phyloP scores from a whole-genome alignment of 2,329 filamentous ascomycete genomes.

The Leptoxyphium fumago region DNA sequence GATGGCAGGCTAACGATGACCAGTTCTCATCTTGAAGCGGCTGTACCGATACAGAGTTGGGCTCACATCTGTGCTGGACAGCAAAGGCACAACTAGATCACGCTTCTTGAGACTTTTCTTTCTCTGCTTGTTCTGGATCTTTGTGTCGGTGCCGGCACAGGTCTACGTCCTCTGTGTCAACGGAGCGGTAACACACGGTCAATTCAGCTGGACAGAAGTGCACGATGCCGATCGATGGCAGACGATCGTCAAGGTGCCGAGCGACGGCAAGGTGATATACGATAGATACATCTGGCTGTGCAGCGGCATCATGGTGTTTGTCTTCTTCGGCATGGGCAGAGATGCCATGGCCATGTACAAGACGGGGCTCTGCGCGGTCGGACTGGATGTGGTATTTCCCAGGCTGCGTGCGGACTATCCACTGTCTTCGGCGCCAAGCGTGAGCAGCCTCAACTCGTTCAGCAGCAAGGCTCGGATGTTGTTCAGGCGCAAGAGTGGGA shows the following conservation, averaged over 20 bases:
- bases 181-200: slow-evolving; percentile 11
- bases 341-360: slow-evolving; percentile 45
- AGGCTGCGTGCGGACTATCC: neutral
- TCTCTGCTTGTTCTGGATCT: slow-evolving; percentile 36
- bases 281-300: slow-evolving; percentile 45
- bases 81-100: slow-evolving; percentile 39
- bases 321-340: slow-evolving; percentile 49
- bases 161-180: slow-evolving; percentile 36
- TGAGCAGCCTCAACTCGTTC: slow-evolving; percentile 9
- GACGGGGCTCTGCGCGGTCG: slow-evolving; percentile 27
- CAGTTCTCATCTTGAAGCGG: slow-evolving; percentile 46
- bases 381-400: slow-evolving; percentile 20
- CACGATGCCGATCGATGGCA: slow-evolving; percentile 37
- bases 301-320: slow-evolving; percentile 41
- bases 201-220: slow-evolving; percentile 34
- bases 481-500: slow-evolving; percentile 6
- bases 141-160: slow-evolving; percentile 39
- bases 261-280: slow-evolving; percentile 30
- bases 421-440: neutral
- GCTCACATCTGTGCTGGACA: slow-evolving; percentile 41
- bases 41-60: slow-evolving; percentile 44
- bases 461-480: slow-evolving; percentile 15
- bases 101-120: slow-evolving; percentile 48
- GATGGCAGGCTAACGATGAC: neutral
- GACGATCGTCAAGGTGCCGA: slow-evolving; percentile 33